Percentiles rank a stretch among this genome's conserved stretches.
Evolutionary conservation across 345 rosid species (phyloP).

Genomic region (Euphorbia pulcherrima): DNA sequence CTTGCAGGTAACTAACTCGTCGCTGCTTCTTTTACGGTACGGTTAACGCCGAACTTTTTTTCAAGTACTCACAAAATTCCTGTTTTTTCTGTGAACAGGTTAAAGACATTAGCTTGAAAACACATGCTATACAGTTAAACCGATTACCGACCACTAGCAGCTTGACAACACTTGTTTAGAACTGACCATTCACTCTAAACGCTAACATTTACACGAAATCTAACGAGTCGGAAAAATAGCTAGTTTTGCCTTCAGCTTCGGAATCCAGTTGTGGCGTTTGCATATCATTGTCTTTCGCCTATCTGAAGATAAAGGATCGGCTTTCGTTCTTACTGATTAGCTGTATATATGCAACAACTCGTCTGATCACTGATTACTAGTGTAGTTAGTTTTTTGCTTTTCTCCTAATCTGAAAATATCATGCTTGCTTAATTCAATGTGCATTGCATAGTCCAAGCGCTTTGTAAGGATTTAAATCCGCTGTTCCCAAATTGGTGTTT

Average conservation of each 20-base stretch:
- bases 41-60: background rate
- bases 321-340: conserved; percentile 26
- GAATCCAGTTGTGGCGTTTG: conserved; percentile 28
- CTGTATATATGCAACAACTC: conserved; percentile 26
- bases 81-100: conserved; percentile 44
- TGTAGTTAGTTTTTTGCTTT: conserved; percentile 12
- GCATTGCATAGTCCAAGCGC: background rate
- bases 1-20: conserved; percentile 63
- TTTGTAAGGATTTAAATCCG: too few relatives aligned
- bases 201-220: conserved; percentile 50
- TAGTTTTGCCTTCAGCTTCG: conserved; percentile 33
- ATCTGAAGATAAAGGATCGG: conserved; percentile 22
- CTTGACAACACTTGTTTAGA: conserved; percentile 68
- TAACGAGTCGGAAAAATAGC: conserved; percentile 13
- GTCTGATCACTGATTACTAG: conserved; percentile 18
- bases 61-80: conserved; percentile 6
- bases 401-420: conserved; percentile 13
- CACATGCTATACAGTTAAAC: conserved; percentile 71
- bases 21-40: background rate
- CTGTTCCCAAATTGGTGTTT: too few relatives aligned
- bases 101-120: conserved; percentile 79
- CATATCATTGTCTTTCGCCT: conserved; percentile 6
- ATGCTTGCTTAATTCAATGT: conserved; percentile 1
- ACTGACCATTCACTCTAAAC: conserved; percentile 57
- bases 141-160: conserved; percentile 43